Evolutionary conservation across 352 stramenopile genomes (phyloP), one percentile per base, ranked within the genome.

Genomic region (Pythium dissimile): DNA sequence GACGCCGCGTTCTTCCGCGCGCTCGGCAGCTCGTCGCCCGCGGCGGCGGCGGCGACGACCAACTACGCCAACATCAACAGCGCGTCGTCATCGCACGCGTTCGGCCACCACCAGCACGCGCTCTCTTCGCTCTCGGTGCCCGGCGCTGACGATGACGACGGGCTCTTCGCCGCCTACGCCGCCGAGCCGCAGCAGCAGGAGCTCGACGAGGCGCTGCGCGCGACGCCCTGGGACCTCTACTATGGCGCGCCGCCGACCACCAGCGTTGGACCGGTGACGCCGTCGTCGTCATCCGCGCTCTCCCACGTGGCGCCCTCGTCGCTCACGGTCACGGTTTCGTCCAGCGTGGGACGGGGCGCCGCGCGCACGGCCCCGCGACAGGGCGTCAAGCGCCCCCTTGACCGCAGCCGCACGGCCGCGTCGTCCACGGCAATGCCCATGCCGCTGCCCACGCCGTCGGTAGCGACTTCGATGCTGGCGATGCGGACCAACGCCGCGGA

Each of bases 401-500:
- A 44, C 55, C 27, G 18, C 42, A 47, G 16, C 16, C 13, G 5
- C 15, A 23, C 16, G 38, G 54, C 47, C 54, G 35, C 58, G n/a
- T n/a, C n/a, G n/a, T n/a, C n/a, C n/a, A n/a, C n/a, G n/a, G n/a
- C 60, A 41, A 37, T 28, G 5, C 38, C 68, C 18, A 71, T 71
- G 55, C 42, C 64, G 24, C 86, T 76, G n/a, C 65, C 79, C 9
- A 82, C 75, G 1, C 58, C 72, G 0, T 70, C 75, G 12, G 71
- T 87, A 11, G 78, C 73, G 26, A 84, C 67, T 45, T 91, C 80
- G 21, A 88, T 91, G 78, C 47, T 91, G 48, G 73, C 78, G 16
- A 91, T 91, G 80, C 72, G 72, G 7, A 66, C 64, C 44, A 59
- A 65, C 13, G 32, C 64, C 3, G 48, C 54, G 20, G 30, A 61